phyloP scores from a whole-genome alignment of 2,329 filamentous ascomycete genomes.

The Cercospora zeae-maydis region DNA sequence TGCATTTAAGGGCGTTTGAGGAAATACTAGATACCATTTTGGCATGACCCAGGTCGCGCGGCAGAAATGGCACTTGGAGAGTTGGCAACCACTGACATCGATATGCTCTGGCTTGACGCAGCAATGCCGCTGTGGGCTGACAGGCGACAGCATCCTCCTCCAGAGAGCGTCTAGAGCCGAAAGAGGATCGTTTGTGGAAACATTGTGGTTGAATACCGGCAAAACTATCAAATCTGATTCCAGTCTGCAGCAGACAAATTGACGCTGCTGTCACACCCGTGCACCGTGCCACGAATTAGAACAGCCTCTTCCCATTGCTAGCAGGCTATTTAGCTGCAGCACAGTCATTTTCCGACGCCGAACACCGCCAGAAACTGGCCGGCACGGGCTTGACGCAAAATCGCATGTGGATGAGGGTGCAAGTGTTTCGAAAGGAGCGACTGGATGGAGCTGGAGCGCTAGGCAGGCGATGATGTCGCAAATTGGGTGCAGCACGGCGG shows the following conservation, averaged over 20 bases:
- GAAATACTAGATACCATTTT: conserved; percentile 11
- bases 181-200: not conserved
- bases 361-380: not conserved
- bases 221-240: conserved; percentile 3
- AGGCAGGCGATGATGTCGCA: conserved; percentile 5
- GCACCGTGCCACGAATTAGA: not conserved
- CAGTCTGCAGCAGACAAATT: not conserved
- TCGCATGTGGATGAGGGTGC: not conserved
- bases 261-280: conserved; percentile 1
- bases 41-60: conserved; percentile 5
- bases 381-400: conserved; percentile 3
- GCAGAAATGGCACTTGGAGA: not conserved
- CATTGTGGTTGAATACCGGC: not conserved
- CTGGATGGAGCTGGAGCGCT: conserved; percentile 6
- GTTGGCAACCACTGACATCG: not conserved
- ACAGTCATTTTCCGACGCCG: not conserved
- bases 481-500: conserved; percentile 1
- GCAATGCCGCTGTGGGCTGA: not conserved
- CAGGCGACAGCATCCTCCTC: not conserved
- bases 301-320: not conserved
- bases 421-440: conserved; percentile 4
- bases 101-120: not conserved
- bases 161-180: not conserved
- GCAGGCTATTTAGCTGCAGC: conserved; percentile 1
- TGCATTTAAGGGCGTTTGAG: conserved; percentile 10